These are phyloP conservation scores for Pseudofabraea citricarpa DNA, from an alignment of 2,329 filamentous ascomycete genomes.

Conservation along the genomic window DNA sequence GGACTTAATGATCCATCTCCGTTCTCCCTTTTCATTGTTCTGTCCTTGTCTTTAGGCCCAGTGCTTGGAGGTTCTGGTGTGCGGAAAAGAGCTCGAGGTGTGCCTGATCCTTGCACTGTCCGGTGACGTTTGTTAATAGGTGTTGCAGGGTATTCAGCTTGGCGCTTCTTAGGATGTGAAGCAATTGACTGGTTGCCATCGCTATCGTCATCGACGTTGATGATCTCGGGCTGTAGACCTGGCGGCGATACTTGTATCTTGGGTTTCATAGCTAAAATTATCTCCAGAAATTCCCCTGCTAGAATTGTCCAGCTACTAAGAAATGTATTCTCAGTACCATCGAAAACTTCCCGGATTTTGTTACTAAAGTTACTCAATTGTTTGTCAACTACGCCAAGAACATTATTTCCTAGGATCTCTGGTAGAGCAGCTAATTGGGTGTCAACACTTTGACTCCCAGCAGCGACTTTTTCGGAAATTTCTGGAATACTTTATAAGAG, in stretches of 20 bases:
- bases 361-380: slow-evolving; percentile 54
- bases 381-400: slow-evolving; percentile 57
- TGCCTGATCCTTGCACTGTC: too few relatives aligned
- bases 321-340: slow-evolving; percentile 33
- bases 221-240: slow-evolving; percentile 1
- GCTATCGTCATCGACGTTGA: slow-evolving; percentile 6
- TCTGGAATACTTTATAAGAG: slow-evolving; percentile 29
- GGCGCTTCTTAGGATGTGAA: background rate
- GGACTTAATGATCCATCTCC: too few relatives aligned
- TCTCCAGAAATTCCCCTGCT: slow-evolving; percentile 28
- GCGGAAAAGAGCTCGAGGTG: too few relatives aligned
- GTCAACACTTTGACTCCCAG: slow-evolving; percentile 45
- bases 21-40: too few relatives aligned
- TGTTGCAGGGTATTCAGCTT: too few relatives aligned
- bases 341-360: slow-evolving; percentile 42
- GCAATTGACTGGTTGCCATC: too few relatives aligned
- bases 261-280: slow-evolving; percentile 28
- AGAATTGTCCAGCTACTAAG: slow-evolving; percentile 32
- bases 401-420: slow-evolving; percentile 58
- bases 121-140: too few relatives aligned
- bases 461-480: slow-evolving; percentile 29
- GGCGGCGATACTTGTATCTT: background rate
- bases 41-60: too few relatives aligned
- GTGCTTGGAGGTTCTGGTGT: too few relatives aligned
- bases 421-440: slow-evolving; percentile 54